Conservation (phyloP, 2,329 filamentous ascomycete genomes). For the Aspergillus costaricaensis region DNA sequence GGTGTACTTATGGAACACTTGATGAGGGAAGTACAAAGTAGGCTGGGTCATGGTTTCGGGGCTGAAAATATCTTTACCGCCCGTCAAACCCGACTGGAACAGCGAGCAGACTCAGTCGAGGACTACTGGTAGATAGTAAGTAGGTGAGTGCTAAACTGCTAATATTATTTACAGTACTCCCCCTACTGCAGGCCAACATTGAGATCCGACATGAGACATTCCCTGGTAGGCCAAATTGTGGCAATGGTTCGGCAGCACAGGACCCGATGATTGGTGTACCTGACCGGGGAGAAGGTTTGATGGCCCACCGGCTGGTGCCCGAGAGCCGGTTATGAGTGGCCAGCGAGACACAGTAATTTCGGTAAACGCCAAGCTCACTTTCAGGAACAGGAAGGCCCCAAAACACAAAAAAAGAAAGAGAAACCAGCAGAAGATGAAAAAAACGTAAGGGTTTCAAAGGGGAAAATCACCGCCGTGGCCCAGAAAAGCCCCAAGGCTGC, state of each 20-base stretch:
- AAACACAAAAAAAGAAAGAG: constrained; percentile 16
- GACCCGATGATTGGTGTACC: constrained; percentile 35
- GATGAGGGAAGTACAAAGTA: no score
- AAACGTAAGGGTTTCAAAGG: constrained; percentile 11
- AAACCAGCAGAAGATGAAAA: neutral
- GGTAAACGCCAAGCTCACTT: constrained; percentile 27
- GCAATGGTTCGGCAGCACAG: constrained; percentile 18
- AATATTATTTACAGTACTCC: neutral
- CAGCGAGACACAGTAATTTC: constrained; percentile 26
- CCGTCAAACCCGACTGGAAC: neutral
- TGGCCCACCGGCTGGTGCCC: constrained; percentile 13
- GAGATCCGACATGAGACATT: constrained; percentile 23
- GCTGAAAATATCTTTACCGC: constrained; percentile 2
- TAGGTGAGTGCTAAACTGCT: neutral
- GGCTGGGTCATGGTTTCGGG: neutral
- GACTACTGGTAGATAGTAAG: no score
- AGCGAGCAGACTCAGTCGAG: no score
- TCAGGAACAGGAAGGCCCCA: constrained; percentile 31
- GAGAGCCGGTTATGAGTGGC: constrained; percentile 25
- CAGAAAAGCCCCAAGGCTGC: constrained; percentile 3
- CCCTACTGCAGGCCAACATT: constrained; percentile 9
- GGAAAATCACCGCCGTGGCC: constrained; percentile 1
- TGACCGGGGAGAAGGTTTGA: constrained; percentile 22
- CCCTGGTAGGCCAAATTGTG: constrained; percentile 17
- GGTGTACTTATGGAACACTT: no score